Evolutionary conservation across 1,139 yeast genomes (phyloP), one percentile per base, ranked within the genome.

Genomic region (Kodamaea derodonti): DNA sequence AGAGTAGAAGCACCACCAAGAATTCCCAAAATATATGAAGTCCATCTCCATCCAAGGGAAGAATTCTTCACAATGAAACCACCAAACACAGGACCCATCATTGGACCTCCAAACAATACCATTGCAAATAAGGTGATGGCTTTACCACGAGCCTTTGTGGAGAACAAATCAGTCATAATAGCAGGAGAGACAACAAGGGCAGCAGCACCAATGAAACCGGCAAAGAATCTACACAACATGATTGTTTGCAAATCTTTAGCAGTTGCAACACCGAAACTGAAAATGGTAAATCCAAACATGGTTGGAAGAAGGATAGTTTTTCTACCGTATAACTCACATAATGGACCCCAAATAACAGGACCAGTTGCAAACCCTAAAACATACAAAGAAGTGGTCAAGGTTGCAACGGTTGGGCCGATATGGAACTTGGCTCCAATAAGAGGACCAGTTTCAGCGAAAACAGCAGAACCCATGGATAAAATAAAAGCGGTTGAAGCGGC

Each of bases 111-210:
- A 48, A 84, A 82, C 24, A 84, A 83, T 38, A 78, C 76, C 56
- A 79, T 64, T 2, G 84, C 65, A 51, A 84, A 84, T 16, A 79
- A 42, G n/a, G 78, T 68, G 48, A 84, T 63, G 8, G 88, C 87
- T 24, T 69, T 72, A 45, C 95, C 95, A 56, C 95, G 73, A 11
- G 66, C 48, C 18, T 56, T 56, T 38, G 79, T 75, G 41, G 71
- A 72, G 52, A 76, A 84, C 65, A 84, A 67, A 53, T 86, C 95
- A 4, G 92, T 81, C 67, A 84, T 79, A 0, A 84, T 74, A 20
- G 94, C 95, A 16, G 94, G 95, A 7, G 84, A 88, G 26, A 84
- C 85, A 14, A 84, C 92, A 52, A 86, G 57, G 0, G 94, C 84
- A 7, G 92, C 85, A 13, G 92, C 85, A 41, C 94, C 95, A 36